Evolutionary conservation across 495 filamentous ascomycete species (phyloP), one percentile per base, ranked within the genome.

Genomic region (Talaromyces nanjingensis): DNA sequence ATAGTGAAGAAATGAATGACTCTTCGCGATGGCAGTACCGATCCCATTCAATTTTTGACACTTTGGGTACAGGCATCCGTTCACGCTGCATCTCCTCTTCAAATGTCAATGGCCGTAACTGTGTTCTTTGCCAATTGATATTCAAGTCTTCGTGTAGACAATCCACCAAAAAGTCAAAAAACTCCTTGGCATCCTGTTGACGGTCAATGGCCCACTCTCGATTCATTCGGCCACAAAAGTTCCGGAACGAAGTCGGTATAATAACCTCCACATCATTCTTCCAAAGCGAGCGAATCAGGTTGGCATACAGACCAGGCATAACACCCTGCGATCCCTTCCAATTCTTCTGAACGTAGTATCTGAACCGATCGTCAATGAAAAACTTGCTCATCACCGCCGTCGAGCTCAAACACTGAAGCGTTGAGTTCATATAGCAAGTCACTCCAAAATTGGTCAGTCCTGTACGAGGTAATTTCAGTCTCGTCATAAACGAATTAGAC

Each of bases 361-460:
- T 81, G 80, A 81, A 91, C 34, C 78, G 75, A 64, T 81, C 70
- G 49, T 81, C 82, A 24, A 78, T 76, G 66, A 97, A 87, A 62
- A 91, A 89, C 31, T 84, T 77, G 31, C 86, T 82, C 63, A 99
- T 80, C 22, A 85, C 84, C 22, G 85, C 77, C 1, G 91, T 94
- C 3, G 87, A 88, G 64, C 89, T 87, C 62, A 98, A 75, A 64
- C 87, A 89, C 72, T 99, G 94, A 14, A 99, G 74, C 4, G 87
- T 87, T 14, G 89, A 85, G 76, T 97, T 97, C 84, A 93, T 91
- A 71, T 94, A 99, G 73, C 94, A 99, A 6, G 86, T 90, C 11
- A 89, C 87, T 9, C 89, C 86, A 25, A 89, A 87, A 68, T 96
- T 97, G 47, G 84, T 71, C 7, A 98, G 81, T 1, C 94, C 96